Base-by-base conservation (phyloP, 1,284 basidiomycete species). In the Limonomyces culmigenus region DNA sequence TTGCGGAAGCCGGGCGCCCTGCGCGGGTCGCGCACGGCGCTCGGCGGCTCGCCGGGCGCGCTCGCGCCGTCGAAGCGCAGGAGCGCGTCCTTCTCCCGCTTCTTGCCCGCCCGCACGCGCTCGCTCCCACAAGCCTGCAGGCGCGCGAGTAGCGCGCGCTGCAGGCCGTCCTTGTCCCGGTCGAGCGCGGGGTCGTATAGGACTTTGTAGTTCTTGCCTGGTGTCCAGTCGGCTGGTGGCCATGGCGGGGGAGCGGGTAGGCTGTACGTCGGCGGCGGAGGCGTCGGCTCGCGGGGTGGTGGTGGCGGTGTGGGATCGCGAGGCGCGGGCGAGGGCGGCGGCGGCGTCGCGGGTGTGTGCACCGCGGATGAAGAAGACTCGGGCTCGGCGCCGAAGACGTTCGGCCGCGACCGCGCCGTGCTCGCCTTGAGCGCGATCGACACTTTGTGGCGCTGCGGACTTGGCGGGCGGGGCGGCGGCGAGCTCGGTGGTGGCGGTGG, bases 161-260 rank as follows among this genome's bases (percentile, higher is more conserved):
- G 61, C 46, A 53, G 45, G 29, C 56, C 55, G 31, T 66, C 59
- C 3, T 52, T 48, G 36, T 67, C 62, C 48, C 58, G 62, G 45
- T 72, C 67, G 19, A 65, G 48, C 2, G 55, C 44, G 27, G 72
- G 66, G 47, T 85, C 79, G 48, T 67, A 83, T 10, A 76, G 48
- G 12, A 81, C 61, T 45, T 67, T 71, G 55, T 63, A 76, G 30
- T 68, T 52, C 38, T 56, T 63, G 21, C 56, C 59, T 3, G 52
- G 41, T 0, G 72, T 59, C 43, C 63, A 72, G 44, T 62, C 60
- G 29, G 53, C 50, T 1, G 68, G 62, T 3, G 67, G 67, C 59
- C 62, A 67, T 13, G 56, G 51, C 4, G 60, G 61, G 8, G 48
- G 58, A 1, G 59, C 54, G 10, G 60, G 53, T 3, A 60, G 50